These are phyloP conservation scores for Botrytis galanthina DNA, from an alignment of 2,329 filamentous ascomycete species.

Conservation along the genomic window DNA sequence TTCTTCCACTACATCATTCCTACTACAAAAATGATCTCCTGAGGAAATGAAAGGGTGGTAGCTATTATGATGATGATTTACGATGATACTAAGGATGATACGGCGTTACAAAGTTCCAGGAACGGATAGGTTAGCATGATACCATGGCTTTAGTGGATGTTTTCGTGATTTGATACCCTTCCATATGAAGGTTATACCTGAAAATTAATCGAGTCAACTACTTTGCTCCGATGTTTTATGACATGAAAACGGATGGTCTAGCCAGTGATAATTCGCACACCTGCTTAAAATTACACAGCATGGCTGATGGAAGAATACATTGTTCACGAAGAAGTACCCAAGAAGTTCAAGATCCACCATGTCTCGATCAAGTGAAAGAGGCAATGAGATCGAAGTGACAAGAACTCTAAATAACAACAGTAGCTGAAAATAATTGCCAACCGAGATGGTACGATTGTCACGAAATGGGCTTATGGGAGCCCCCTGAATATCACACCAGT, in stretches of 20 bases:
- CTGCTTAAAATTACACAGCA: neutral
- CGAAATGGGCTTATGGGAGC: neutral
- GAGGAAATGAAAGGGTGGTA: neutral
- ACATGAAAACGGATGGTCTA: neutral
- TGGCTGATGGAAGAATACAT: neutral
- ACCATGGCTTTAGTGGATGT: slow-evolving; percentile 10
- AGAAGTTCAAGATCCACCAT: neutral
- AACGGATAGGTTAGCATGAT: neutral
- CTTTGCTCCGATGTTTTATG: neutral
- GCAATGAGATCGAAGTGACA: neutral
- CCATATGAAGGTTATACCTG: neutral
- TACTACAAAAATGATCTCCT: neutral
- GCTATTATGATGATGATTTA: slow-evolving; percentile 1
- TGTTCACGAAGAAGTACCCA: neutral
- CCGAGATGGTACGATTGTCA: rapidly evolving
- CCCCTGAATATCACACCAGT: neutral
- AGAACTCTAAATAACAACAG: neutral
- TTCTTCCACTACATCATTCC: neutral
- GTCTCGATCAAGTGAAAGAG: neutral
- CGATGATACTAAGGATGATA: neutral
- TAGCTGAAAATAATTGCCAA: neutral
- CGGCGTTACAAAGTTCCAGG: neutral
- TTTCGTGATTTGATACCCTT: slow-evolving; percentile 6
- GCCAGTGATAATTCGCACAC: neutral
- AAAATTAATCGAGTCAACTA: neutral